Evolutionary conservation across 2,329 filamentous ascomycete genomes (phyloP).

Genomic region (Venturia carpophila): DNA sequence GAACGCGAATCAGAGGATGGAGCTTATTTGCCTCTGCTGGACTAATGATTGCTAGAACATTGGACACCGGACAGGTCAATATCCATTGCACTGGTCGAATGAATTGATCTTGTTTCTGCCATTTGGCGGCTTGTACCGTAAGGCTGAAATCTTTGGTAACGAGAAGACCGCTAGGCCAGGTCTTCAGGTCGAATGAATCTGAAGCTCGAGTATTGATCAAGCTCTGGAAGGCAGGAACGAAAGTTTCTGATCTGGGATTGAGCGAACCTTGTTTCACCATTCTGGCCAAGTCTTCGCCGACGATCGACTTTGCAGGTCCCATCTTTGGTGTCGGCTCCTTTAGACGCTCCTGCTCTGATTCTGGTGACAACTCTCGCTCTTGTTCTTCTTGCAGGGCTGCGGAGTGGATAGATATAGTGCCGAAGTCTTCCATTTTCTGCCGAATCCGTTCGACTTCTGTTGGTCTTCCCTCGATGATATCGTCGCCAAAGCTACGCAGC

Average conservation of each 20-base stretch:
- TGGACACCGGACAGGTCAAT: conserved; percentile 29
- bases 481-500: neutral
- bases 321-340: conserved; percentile 25
- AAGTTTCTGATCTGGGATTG: conserved; percentile 32
- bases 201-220: conserved; percentile 13
- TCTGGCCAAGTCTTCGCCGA: conserved; percentile 43
- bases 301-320: conserved; percentile 35
- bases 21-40: conserved; percentile 53
- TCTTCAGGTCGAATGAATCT: conserved; percentile 32
- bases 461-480: neutral
- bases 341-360: neutral
- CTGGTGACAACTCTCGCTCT: neutral
- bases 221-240: conserved; percentile 36
- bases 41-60: conserved; percentile 47
- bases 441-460: neutral
- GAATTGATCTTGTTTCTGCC: conserved; percentile 37
- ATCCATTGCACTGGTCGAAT: conserved; percentile 50
- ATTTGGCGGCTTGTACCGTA: conserved; percentile 34
- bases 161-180: conserved; percentile 36
- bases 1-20: conserved; percentile 33
- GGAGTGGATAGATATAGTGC: neutral
- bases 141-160: conserved; percentile 45
- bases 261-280: conserved; percentile 24
- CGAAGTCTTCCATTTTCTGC: conserved; percentile 1
- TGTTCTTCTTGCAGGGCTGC: neutral